These are phyloP conservation scores for Vinca minor DNA, from an alignment of 257 asterid genomes.

Conservation along the genomic window DNA sequence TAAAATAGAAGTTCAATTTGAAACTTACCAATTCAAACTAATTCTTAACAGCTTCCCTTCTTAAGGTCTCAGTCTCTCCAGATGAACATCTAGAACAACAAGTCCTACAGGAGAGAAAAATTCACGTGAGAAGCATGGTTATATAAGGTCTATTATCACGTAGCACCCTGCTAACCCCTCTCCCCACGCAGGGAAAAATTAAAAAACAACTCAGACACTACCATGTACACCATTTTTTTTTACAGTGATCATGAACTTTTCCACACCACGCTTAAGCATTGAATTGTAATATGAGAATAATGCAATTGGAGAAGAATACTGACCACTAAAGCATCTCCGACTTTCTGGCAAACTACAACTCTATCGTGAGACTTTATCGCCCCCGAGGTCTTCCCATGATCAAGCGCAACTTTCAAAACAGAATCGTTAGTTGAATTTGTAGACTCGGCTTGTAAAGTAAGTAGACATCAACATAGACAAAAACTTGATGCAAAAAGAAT, in stretches of 20 bases:
- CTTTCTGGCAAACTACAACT: constrained; percentile 84
- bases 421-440: no score
- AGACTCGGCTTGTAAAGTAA: no score
- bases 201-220: no score
- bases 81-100: constrained; percentile 83
- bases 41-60: constrained; percentile 58
- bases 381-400: constrained; percentile 79
- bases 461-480: no score
- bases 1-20: constrained; percentile 6
- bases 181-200: no score
- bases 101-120: constrained; percentile 42
- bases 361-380: constrained; percentile 72
- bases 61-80: constrained; percentile 70
- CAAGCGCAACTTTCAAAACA: no score
- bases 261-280: constrained; percentile 75
- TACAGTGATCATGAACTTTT: constrained; percentile 65
- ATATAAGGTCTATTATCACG: neutral
- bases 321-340: constrained; percentile 83
- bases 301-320: constrained; percentile 70
- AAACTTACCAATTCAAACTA: constrained; percentile 70
- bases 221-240: constrained; percentile 68
- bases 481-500: no score
- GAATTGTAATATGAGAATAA: constrained; percentile 83
- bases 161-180: neutral
- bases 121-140: neutral